These are phyloP conservation scores for Corrigiola litoralis DNA, from an alignment of 179 eudicot species.

Conservation along the genomic window DNA sequence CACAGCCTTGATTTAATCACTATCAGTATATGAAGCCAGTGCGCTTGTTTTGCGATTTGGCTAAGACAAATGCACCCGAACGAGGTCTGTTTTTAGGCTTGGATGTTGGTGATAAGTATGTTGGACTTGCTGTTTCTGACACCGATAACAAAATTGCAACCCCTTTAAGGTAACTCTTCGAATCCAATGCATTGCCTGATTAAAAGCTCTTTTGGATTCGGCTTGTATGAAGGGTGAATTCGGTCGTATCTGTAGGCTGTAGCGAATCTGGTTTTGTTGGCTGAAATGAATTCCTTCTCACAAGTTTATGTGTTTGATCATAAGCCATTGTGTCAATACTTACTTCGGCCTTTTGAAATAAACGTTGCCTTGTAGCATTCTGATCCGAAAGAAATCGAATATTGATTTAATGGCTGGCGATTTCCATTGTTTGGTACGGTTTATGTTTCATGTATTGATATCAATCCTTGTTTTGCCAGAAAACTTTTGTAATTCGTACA, in stretches of 20 bases:
- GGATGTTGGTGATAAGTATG: slow-evolving; percentile 83
- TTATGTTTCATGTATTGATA: background rate
- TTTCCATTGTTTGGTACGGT: slow-evolving; percentile 68
- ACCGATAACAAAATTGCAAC: slow-evolving; percentile 50
- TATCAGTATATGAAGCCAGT: slow-evolving; percentile 54
- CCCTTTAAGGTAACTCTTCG: slow-evolving; percentile 74
- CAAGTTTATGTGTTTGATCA: too few species aligned
- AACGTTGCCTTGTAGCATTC: slow-evolving; percentile 63
- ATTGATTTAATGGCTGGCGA: slow-evolving; percentile 76
- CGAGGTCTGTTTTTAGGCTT: slow-evolving; percentile 67
- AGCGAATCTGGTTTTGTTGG: background rate
- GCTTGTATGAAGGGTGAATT: too few species aligned
- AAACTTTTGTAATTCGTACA: too few species aligned
- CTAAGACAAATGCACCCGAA: slow-evolving; percentile 30
- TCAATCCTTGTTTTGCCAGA: too few species aligned
- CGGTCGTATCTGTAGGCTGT: too few species aligned
- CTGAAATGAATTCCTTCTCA: background rate
- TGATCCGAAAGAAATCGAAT: slow-evolving; percentile 70
- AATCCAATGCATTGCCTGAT: too few species aligned
- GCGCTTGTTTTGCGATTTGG: slow-evolving; percentile 44
- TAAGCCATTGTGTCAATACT: background rate
- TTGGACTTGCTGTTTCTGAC: slow-evolving; percentile 83
- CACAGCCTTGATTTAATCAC: too few species aligned
- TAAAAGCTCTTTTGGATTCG: background rate
- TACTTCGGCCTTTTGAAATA: too few species aligned